Evolutionary conservation across 2,329 filamentous ascomycete species (phyloP).

Genomic region (Seiridium cupressi): DNA sequence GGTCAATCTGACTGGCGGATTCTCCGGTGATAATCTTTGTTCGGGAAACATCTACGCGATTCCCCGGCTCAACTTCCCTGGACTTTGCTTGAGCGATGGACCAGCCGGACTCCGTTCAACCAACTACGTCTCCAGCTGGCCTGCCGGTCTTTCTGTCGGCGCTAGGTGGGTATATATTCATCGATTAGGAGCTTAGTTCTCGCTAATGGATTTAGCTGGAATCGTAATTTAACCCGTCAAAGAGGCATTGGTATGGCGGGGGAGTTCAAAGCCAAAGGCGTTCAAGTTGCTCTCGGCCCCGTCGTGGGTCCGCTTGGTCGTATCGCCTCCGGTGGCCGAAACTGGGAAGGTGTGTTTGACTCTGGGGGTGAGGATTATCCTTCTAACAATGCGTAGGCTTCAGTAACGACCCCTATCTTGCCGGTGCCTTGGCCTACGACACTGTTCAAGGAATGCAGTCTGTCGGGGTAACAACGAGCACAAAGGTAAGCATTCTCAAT

Average conservation of each 20-base stretch:
- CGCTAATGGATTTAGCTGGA: constrained; percentile 51
- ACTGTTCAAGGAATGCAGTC: constrained; percentile 70
- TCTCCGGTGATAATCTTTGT: constrained; percentile 27
- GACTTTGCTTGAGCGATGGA: constrained; percentile 37
- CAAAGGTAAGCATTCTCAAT: constrained; percentile 35
- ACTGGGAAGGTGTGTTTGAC: constrained; percentile 54
- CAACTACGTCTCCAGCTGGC: constrained; percentile 40
- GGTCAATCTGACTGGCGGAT: constrained; percentile 1
- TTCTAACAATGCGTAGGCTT: constrained; percentile 24
- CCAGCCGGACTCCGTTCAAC: constrained; percentile 29
- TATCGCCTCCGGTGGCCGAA: constrained; percentile 59
- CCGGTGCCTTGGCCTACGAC: constrained; percentile 36
- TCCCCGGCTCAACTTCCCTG: constrained; percentile 35
- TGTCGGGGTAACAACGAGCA: constrained; percentile 67
- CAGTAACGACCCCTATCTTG: constrained; percentile 60
- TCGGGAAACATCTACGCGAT: constrained; percentile 39
- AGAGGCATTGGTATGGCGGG: constrained; percentile 72
- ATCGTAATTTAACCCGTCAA: constrained; percentile 65
- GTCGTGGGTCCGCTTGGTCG: constrained; percentile 67
- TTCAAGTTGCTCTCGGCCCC: constrained; percentile 76
- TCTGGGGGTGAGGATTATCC: not conserved
- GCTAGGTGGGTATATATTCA: constrained; percentile 24
- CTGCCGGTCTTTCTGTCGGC: constrained; percentile 59
- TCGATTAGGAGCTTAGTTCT: not conserved
- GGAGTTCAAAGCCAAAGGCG: constrained; percentile 75